Evolutionary conservation across 257 asterid species (phyloP).

Genomic region (Linaria vulgaris): DNA sequence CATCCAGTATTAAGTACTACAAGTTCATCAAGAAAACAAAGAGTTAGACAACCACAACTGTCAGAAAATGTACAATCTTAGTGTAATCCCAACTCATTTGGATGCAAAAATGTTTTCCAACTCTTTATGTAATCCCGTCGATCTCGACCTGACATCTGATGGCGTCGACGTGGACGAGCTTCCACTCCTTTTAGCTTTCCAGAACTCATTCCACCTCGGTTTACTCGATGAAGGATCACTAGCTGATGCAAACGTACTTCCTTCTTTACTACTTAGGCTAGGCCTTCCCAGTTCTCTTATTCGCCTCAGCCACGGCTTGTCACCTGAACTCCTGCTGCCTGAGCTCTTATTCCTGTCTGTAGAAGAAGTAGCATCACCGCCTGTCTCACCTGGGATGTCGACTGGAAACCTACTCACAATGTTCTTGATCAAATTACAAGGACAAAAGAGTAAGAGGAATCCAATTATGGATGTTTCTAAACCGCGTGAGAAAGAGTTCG

Average conservation of each 20-base stretch:
- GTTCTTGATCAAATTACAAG: conserved; percentile 42
- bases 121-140: conserved; percentile 67
- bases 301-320: conserved; percentile 42
- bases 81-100: conserved; percentile 31
- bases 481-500: conserved; percentile 57
- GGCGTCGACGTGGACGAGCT: conserved; percentile 69
- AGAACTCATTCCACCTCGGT: conserved; percentile 57
- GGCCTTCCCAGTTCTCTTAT: conserved; percentile 53
- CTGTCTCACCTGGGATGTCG: conserved; percentile 35
- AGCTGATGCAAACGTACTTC: conserved; percentile 25
- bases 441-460: conserved; percentile 47
- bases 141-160: conserved; percentile 55
- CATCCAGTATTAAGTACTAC: too few relatives aligned
- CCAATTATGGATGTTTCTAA: conserved; percentile 60
- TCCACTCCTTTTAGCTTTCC: conserved; percentile 65
- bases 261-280: conserved; percentile 66
- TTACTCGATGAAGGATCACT: conserved; percentile 71
- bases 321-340: conserved; percentile 54
- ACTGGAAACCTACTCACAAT: conserved; percentile 43
- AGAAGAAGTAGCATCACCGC: conserved; percentile 34
- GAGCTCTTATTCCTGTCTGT: conserved; percentile 43
- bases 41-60: too few relatives aligned
- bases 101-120: conserved; percentile 87
- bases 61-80: too few relatives aligned
- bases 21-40: too few relatives aligned